These are phyloP conservation scores for Basidioascus undulatus DNA, from an alignment of 768 basidiomycete species.

Conservation along the genomic window DNA sequence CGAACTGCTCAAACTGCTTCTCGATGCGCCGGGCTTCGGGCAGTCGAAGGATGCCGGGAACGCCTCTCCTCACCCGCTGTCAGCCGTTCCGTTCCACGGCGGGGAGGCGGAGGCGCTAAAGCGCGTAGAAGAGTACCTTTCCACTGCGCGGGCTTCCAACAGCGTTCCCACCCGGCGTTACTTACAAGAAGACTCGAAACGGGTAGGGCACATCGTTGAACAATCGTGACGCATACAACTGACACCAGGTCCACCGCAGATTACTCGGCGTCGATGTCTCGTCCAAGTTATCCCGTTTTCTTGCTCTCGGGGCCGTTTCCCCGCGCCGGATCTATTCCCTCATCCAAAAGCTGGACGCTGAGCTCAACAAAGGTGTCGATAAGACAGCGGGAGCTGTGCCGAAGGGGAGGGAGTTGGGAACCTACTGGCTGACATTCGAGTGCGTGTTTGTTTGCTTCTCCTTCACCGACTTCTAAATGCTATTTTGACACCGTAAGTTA, in stretches of 20 bases:
- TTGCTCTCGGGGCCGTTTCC: conserved; percentile 18
- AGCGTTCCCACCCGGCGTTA: no score
- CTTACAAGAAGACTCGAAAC: conserved; percentile 9
- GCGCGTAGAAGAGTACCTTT: conserved; percentile 19
- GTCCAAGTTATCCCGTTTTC: conserved; percentile 22
- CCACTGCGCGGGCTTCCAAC: conserved; percentile 3
- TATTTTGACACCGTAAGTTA: no score
- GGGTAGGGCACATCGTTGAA: no score
- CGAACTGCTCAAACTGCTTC: conserved; percentile 13
- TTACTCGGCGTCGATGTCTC: conserved; percentile 22
- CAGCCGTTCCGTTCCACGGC: conserved; percentile 19
- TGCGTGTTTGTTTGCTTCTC: no score
- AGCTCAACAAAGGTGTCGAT: no score
- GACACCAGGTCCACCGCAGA: no score
- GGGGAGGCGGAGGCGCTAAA: conserved; percentile 16
- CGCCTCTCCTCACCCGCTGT: conserved; percentile 7
- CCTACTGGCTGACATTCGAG: no score
- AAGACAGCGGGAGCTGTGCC: no score
- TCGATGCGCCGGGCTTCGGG: conserved; percentile 13
- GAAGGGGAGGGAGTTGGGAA: no score
- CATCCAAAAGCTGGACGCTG: conserved; percentile 4
- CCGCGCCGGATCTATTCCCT: conserved; percentile 12
- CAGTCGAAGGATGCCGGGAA: conserved; percentile 1
- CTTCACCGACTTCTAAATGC: no score
- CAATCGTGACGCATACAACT: no score